Evolutionary conservation across 768 basidiomycete species (phyloP), one percentile per base, ranked within the genome.

Genomic region (Auricularia cornea): DNA sequence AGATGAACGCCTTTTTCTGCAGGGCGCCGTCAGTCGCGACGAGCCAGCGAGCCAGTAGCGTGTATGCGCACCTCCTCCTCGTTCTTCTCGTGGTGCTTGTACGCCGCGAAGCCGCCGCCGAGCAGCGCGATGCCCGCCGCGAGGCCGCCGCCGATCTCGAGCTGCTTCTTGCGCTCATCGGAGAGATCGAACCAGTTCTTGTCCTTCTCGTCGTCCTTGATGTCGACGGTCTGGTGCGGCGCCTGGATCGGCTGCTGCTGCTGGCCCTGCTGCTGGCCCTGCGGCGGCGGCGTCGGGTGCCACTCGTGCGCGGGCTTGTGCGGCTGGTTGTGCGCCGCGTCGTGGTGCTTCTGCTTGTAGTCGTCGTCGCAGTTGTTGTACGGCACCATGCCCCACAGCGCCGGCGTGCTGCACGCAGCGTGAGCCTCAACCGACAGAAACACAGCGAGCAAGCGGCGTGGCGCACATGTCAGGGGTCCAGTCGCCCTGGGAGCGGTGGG

Each of bases 51-150:
- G 35, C 48, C 31, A 1, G n/a, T n/a, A n/a, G n/a, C n/a, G n/a
- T n/a, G n/a, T n/a, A 87, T n/a, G n/a, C n/a, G n/a, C n/a, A n/a
- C n/a, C 74, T 88, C 80, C 64, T 88, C 84, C 59, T 83, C 74
- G 41, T 74, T 78, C 66, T 87, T 77, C 66, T 82, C 77, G 66
- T 88, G 84, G 2, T 81, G 65, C 62, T 86, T 84, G 73, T 77
- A 84, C 2, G 82, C 83, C 32, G 69, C 70, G 60, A 75, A 68
- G 3, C 85, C 88, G 8, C 72, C 85, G 61, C 78, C 86, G 20
- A 86, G 57, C 28, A 75, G 68, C 20, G 79, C 84, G n/a, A 75
- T 70, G 0, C 85, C 88, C 1, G 78, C 84, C 38, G 80, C 73
- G 31, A 90, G 60, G 28, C 85, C 88, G 23, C 85, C 89, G 23